These are phyloP conservation scores for Zymoseptoria ardabiliae DNA, from an alignment of 2,329 filamentous ascomycete species.

Conservation along the genomic window DNA sequence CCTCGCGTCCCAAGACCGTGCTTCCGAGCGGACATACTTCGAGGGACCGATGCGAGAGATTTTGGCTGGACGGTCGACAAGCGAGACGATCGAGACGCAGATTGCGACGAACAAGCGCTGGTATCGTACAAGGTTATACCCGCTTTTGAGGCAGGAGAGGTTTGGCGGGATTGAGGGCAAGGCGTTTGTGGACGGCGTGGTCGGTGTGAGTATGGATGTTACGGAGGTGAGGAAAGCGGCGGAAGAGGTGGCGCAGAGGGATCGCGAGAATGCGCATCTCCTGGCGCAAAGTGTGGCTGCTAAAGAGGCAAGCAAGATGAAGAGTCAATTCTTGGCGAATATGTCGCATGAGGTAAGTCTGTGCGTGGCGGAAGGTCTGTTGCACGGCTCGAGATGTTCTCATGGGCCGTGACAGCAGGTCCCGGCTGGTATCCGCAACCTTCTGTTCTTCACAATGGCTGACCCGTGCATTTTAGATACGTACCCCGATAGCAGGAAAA, in stretches of 20 bases:
- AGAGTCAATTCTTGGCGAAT: constrained; percentile 72
- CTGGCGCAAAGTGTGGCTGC: constrained; percentile 70
- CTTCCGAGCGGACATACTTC: constrained; percentile 35
- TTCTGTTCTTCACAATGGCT: not conserved
- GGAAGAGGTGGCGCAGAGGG: constrained; percentile 54
- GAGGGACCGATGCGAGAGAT: constrained; percentile 57
- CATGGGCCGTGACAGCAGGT: not conserved
- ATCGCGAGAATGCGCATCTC: constrained; percentile 58
- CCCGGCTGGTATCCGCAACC: not conserved
- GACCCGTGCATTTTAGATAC: constrained; percentile 13
- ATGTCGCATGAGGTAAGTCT: constrained; percentile 28
- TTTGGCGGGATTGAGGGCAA: constrained; percentile 46
- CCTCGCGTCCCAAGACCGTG: constrained; percentile 37
- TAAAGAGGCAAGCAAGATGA: constrained; percentile 72
- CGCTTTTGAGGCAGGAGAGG: constrained; percentile 52
- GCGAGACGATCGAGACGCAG: constrained; percentile 59
- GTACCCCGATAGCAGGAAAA: constrained; percentile 56
- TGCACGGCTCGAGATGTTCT: no score
- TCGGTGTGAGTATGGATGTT: constrained; percentile 73
- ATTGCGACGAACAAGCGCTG: constrained; percentile 53
- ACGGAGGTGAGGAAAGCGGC: constrained; percentile 63
- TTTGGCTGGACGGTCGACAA: constrained; percentile 51
- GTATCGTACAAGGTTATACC: constrained; percentile 65
- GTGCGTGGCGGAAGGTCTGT: no score
- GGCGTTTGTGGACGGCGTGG: constrained; percentile 52